Base-by-base conservation (phyloP, 2,329 filamentous ascomycete species). In the Fusarium sp. region DNA sequence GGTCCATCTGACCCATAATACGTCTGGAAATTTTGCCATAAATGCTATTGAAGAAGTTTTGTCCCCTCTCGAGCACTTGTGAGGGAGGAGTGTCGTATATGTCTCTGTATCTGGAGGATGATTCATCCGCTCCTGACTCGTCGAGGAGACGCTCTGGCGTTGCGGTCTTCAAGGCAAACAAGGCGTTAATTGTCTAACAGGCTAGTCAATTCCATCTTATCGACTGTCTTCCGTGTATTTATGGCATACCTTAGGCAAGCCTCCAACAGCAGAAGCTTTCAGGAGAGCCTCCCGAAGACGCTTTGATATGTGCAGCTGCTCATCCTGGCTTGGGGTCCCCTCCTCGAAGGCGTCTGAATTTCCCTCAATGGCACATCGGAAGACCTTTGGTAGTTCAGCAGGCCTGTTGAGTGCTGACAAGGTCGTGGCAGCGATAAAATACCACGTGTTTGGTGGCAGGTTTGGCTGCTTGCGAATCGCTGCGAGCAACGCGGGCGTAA, bases 1-100 rank as follows among this genome's bases (percentile, higher is more conserved):
- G 55, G 31, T 70, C 68, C 53, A 70, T 55, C 38, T 68, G 68
- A 1, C 65, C 66, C 68, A 70, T 70, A 32, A 70, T 58, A 21
- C 68, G 61, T n/a, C 49, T 65, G 3, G 68, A 60, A 17, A 70
- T 64, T 29, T 69, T 70, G 3, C 68, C 68, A 14, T 70, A 70
- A 15, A 70, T 58, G 4, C 44, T 56, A 8, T 67, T 50, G 21
- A 70, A 70, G 35, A 70, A 70, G 4, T 29, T 35, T 29, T 68
- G 59, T 9, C 68, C 68, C 42, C 66, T 57, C 13, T 62, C 43
- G 4, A 70, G 35, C 4, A 69, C 41, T 6, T 65, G 45, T 4
- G 51, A 25, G 21, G 64, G 42, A 6, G 60, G 21, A 4, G 53
- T 65, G 9, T 67, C 44, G 17, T 70, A 57, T 17, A 70, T 44